phyloP scores from a whole-genome alignment of 2,329 filamentous ascomycete genomes.

The Aspergillus jensenii region DNA sequence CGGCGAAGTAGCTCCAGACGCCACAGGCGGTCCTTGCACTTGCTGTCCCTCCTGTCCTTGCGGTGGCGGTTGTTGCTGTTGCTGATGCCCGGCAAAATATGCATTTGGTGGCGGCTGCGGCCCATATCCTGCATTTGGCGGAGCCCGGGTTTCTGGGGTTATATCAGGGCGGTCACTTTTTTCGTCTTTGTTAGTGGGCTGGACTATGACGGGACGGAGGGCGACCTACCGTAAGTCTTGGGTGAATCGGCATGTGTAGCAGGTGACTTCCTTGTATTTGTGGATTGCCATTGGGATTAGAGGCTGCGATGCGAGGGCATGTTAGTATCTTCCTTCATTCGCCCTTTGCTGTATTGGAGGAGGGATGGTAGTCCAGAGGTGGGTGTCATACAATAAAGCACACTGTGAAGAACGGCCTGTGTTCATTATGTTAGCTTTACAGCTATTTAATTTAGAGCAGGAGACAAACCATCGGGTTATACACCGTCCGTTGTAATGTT shows the following conservation, averaged over 20 bases:
- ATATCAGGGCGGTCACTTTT: constrained; percentile 39
- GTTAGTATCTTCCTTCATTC: constrained; percentile 8
- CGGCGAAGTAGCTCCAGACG: constrained; percentile 15
- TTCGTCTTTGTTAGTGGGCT: constrained; percentile 2
- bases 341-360: neutral
- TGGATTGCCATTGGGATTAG: constrained; percentile 39
- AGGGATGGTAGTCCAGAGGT: neutral
- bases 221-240: constrained; percentile 36
- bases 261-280: constrained; percentile 44
- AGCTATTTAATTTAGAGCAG: neutral
- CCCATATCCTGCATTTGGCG: constrained; percentile 26
- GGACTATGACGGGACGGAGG: neutral
- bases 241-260: constrained; percentile 38
- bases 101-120: constrained; percentile 27
- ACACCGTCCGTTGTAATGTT: constrained; percentile 47
- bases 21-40: constrained; percentile 13
- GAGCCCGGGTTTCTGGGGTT: constrained; percentile 36
- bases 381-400: constrained; percentile 42
- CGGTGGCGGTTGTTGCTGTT: constrained; percentile 9
- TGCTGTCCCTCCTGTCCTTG: constrained; percentile 16
- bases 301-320: constrained; percentile 28
- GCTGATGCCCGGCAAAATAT: constrained; percentile 11
- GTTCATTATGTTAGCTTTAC: neutral
- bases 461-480: constrained; percentile 42
- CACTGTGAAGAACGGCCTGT: constrained; percentile 47